These are phyloP conservation scores for Scytalidium sp. DNA, from an alignment of 2,329 filamentous ascomycete species.

Conservation along the genomic window DNA sequence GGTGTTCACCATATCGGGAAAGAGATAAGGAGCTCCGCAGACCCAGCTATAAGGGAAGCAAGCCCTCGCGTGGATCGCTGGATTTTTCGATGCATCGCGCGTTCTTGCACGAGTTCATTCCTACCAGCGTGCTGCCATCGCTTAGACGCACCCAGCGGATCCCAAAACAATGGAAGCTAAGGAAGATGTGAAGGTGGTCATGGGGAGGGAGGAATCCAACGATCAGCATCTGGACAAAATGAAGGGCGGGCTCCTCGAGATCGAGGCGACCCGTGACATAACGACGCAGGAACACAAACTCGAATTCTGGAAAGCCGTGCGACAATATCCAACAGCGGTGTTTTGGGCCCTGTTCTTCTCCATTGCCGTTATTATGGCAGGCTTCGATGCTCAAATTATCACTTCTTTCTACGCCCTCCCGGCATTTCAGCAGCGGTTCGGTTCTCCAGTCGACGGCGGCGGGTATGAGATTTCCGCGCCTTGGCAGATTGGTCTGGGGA, in stretches of 20 bases:
- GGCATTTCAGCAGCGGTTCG: slow-evolving; percentile 19
- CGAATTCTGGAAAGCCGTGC: slow-evolving; percentile 15
- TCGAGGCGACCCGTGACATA: slow-evolving; percentile 14
- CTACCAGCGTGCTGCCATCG: no score
- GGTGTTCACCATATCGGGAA: no score
- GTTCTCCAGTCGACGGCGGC: slow-evolving; percentile 13
- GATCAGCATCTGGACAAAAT: slow-evolving; percentile 6
- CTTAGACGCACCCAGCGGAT: background rate
- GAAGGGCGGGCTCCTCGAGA: slow-evolving; percentile 16
- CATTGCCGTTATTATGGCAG: slow-evolving; percentile 21
- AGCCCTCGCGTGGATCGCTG: no score
- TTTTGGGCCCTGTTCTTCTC: slow-evolving; percentile 23
- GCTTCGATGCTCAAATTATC: slow-evolving; percentile 20
- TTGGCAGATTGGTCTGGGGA: slow-evolving; percentile 23
- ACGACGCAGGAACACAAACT: slow-evolving; percentile 17
- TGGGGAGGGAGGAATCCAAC: background rate
- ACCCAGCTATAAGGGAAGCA: no score
- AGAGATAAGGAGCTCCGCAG: no score
- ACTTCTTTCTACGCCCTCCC: slow-evolving; percentile 20
- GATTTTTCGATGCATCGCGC: no score
- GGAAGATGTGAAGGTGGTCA: background rate
- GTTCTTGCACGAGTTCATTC: no score
- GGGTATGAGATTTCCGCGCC: slow-evolving; percentile 18
- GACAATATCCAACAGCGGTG: slow-evolving; percentile 16
- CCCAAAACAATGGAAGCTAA: background rate